These are phyloP conservation scores for Pleurotus tuber-regium DNA, from an alignment of 768 basidiomycete genomes.

Conservation along the genomic window DNA sequence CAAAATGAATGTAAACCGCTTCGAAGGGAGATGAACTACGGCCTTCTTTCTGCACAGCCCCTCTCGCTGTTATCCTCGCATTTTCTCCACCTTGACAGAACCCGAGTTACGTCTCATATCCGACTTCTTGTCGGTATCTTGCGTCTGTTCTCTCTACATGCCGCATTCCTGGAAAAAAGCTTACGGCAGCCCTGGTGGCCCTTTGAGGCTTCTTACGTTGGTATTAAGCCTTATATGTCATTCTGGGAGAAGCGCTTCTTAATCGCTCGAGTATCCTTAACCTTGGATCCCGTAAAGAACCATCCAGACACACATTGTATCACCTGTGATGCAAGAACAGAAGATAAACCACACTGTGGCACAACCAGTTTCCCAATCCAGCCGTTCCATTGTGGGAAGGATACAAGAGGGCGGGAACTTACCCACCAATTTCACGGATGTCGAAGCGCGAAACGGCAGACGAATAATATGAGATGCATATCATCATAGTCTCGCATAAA, in stretches of 20 bases:
- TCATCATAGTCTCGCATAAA: constrained; percentile 2
- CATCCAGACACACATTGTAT: too few relatives aligned
- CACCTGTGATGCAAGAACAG: too few relatives aligned
- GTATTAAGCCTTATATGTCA: constrained; percentile 8
- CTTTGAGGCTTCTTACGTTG: neutral
- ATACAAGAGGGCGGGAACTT: neutral
- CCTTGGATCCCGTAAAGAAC: too few relatives aligned
- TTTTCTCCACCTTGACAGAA: constrained; percentile 1
- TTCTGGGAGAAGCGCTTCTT: neutral
- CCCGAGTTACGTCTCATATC: constrained; percentile 2
- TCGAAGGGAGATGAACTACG: too few relatives aligned
- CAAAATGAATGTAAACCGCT: too few relatives aligned
- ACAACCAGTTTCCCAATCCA: too few relatives aligned
- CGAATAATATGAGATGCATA: neutral
- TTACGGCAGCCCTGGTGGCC: neutral
- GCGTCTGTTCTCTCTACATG: neutral
- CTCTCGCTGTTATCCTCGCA: neutral
- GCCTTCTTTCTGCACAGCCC: constrained; percentile 7
- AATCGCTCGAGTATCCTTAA: too few relatives aligned
- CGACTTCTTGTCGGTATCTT: constrained; percentile 1
- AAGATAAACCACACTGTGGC: too few relatives aligned
- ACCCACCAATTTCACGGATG: neutral
- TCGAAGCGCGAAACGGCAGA: neutral
- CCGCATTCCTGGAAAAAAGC: neutral
- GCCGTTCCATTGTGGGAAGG: neutral